These are phyloP conservation scores for Pseudogymnoascus sp. DNA, from an alignment of 2,329 filamentous ascomycete species.

Conservation along the genomic window DNA sequence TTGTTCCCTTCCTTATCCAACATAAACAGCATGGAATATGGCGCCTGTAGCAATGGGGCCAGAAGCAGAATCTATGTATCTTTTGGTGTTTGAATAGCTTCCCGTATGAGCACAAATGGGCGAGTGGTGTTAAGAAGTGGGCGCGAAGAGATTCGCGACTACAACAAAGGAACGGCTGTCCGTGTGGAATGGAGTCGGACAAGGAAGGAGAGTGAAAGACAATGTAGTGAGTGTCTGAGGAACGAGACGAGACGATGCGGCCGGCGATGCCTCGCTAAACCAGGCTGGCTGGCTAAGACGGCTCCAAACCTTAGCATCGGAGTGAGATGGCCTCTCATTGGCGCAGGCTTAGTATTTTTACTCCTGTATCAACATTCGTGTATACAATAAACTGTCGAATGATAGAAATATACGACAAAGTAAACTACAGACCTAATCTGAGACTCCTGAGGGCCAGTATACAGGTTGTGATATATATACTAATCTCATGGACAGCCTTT, in stretches of 20 bases:
- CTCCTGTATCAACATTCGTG: not conserved
- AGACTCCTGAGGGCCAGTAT: not conserved
- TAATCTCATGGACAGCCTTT: not conserved
- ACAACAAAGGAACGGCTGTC: not conserved
- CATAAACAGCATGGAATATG: not conserved
- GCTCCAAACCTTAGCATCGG: not conserved
- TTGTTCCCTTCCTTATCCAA: not conserved
- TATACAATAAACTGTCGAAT: not conserved
- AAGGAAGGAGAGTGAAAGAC: not conserved
- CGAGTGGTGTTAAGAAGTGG: not conserved
- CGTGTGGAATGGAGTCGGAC: not conserved
- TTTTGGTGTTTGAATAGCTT: not conserved
- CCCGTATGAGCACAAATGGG: not conserved
- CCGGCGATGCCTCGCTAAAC: slow-evolving; percentile 4
- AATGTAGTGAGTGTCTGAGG: slow-evolving; percentile 1
- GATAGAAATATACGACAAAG: not conserved
- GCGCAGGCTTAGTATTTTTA: not conserved
- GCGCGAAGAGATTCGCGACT: not conserved
- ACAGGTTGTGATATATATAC: not conserved
- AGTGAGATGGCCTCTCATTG: not conserved
- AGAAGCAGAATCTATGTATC: not conserved
- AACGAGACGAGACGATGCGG: not conserved
- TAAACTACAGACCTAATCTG: not conserved
- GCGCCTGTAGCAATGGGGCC: not conserved
- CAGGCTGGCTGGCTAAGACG: slow-evolving; percentile 3